Evolutionary conservation across 441 rosid genomes (phyloP).

Genomic region (Gossypium davidsonii): DNA sequence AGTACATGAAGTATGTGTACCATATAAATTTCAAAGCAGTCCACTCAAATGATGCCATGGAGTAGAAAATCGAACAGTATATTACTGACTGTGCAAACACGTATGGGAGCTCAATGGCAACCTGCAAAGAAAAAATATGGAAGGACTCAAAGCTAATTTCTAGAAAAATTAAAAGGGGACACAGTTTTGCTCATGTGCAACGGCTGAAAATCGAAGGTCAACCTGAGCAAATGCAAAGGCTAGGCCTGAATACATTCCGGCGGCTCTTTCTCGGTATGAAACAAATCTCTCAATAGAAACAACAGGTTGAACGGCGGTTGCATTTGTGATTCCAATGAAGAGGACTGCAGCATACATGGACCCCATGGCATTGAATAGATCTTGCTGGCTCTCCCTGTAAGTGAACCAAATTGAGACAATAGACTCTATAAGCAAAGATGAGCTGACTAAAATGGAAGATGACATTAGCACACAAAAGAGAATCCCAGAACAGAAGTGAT

Average conservation of each 20-base stretch:
- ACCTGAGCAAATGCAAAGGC: constrained; percentile 97
- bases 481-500: background rate
- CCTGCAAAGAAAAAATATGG: constrained; percentile 36
- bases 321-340: constrained; percentile 88
- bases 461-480: background rate
- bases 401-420: constrained; percentile 12
- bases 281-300: constrained; percentile 92
- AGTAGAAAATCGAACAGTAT: constrained; percentile 77
- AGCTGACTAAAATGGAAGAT: background rate
- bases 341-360: constrained; percentile 84
- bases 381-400: constrained; percentile 71
- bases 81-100: constrained; percentile 72
- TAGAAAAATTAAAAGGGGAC: background rate
- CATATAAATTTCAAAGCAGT: constrained; percentile 66
- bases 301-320: constrained; percentile 84
- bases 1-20: constrained; percentile 94
- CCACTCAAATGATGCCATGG: constrained; percentile 91
- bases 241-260: constrained; percentile 91
- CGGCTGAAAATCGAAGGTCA: constrained; percentile 9
- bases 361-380: constrained; percentile 86
- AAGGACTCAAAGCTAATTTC: constrained; percentile 10
- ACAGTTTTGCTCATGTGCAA: background rate
- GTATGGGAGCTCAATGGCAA: constrained; percentile 88
- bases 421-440: background rate
- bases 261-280: constrained; percentile 89